Conservation (phyloP, 345 rosid genomes). For the Lumnitzera racemosa region DNA sequence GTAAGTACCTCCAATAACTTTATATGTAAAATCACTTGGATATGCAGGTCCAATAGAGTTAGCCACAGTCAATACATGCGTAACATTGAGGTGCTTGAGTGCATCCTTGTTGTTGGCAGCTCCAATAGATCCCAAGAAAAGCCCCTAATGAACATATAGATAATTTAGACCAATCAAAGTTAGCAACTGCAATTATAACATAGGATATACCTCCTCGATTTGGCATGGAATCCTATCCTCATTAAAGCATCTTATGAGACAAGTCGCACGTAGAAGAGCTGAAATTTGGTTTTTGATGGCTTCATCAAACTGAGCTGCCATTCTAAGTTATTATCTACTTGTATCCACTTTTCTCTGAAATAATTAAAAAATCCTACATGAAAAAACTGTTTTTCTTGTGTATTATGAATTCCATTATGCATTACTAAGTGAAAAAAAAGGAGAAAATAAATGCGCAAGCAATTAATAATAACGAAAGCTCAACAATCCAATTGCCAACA, state of each 20-base stretch:
- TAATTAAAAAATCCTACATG: no score
- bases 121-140: constrained; percentile 42
- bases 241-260: constrained; percentile 25
- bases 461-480: no score
- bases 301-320: constrained; percentile 32
- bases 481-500: no score
- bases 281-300: constrained; percentile 31
- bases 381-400: no score
- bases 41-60: constrained; percentile 26
- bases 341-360: no score
- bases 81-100: constrained; percentile 31
- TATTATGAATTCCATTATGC: no score
- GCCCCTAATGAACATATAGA: constrained; percentile 17
- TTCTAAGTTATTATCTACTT: constrained; percentile 1
- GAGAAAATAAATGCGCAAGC: no score
- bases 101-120: constrained; percentile 38
- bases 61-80: constrained; percentile 42
- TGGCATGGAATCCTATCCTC: constrained; percentile 39
- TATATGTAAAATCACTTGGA: constrained; percentile 33
- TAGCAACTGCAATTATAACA: not conserved
- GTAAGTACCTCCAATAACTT: constrained; percentile 31
- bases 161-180: constrained; percentile 1
- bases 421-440: no score
- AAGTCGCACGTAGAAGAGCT: constrained; percentile 38
- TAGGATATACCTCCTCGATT: constrained; percentile 37